These are phyloP conservation scores for Poronia punctata DNA, from an alignment of 495 filamentous ascomycete species.

Conservation along the genomic window DNA sequence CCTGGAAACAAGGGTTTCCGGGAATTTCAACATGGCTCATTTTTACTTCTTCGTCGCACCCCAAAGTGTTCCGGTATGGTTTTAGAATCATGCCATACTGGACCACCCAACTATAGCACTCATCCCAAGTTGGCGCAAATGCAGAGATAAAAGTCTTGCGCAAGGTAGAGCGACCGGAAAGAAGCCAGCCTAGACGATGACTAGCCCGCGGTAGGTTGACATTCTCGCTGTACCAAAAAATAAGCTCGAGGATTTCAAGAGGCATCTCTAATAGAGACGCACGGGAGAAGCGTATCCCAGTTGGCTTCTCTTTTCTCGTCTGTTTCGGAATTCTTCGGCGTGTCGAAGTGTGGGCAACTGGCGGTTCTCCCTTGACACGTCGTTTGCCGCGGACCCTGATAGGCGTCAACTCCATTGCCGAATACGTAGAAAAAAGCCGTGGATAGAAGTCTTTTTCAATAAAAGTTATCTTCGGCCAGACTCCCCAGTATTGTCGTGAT, in stretches of 20 bases:
- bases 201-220: slow-evolving; percentile 30
- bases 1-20: slow-evolving; percentile 30
- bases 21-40: too few relatives aligned
- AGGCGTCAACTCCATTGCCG: slow-evolving; percentile 23
- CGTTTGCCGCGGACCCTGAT: slow-evolving; percentile 22
- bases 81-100: too few relatives aligned
- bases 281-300: slow-evolving; percentile 1
- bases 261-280: slow-evolving; percentile 33
- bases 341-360: not conserved
- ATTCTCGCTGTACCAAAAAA: slow-evolving; percentile 34
- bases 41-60: too few relatives aligned
- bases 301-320: slow-evolving; percentile 6
- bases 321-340: slow-evolving; percentile 4
- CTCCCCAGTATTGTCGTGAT: not conserved
- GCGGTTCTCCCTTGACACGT: slow-evolving; percentile 7
- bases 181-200: slow-evolving; percentile 25
- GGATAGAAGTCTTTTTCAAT: not conserved
- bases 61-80: slow-evolving; percentile 2
- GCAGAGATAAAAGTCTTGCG: slow-evolving; percentile 22
- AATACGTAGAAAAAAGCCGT: not conserved
- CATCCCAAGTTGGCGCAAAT: slow-evolving; percentile 35
- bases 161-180: slow-evolving; percentile 24
- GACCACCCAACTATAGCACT: slow-evolving; percentile 19
- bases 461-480: not conserved
- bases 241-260: slow-evolving; percentile 35